Conservation (phyloP, 1,284 basidiomycete species). For the Exobasidium rhododendri region DNA sequence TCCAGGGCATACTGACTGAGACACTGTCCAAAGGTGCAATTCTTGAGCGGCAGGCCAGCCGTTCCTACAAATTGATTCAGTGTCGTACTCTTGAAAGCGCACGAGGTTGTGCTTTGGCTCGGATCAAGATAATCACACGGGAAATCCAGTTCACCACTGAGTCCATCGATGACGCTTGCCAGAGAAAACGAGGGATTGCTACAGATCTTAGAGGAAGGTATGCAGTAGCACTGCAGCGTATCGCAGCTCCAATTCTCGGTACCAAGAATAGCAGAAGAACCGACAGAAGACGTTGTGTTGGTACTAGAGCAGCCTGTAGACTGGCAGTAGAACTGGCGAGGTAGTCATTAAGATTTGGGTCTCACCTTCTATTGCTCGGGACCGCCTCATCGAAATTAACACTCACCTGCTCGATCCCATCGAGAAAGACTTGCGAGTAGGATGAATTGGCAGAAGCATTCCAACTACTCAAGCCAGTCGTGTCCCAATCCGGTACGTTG, state of each 20-base stretch:
- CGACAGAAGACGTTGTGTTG: slow-evolving; percentile 23
- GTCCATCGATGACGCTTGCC: slow-evolving; percentile 30
- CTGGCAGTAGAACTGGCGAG: slow-evolving; percentile 37
- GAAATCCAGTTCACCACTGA: slow-evolving; percentile 36
- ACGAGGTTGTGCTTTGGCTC: slow-evolving; percentile 20
- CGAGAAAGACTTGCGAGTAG: slow-evolving; percentile 35
- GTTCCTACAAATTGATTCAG: slow-evolving; percentile 34
- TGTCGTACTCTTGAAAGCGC: slow-evolving; percentile 30
- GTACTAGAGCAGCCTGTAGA: slow-evolving; percentile 26
- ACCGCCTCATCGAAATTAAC: neutral
- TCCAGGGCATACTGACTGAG: slow-evolving; percentile 31
- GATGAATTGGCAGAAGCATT: slow-evolving; percentile 26
- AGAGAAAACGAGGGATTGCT: slow-evolving; percentile 23
- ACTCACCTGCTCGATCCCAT: slow-evolving; percentile 29
- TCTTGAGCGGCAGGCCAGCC: slow-evolving; percentile 29
- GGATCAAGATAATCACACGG: slow-evolving; percentile 43
- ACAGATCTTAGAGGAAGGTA: slow-evolving; percentile 35
- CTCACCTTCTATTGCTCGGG: neutral
- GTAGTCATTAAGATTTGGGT: slow-evolving; percentile 1
- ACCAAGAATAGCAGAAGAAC: slow-evolving; percentile 18
- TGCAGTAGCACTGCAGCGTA: slow-evolving; percentile 38
- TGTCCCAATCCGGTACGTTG: slow-evolving; percentile 21
- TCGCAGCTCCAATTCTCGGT: slow-evolving; percentile 33
- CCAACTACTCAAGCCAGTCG: slow-evolving; percentile 34
- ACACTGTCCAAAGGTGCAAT: slow-evolving; percentile 35